A percentile compares a stretch with the other conserved stretches of the same genome.
Conservation (phyloP, 1,284 basidiomycete species). For the Inonotus obliquus region DNA sequence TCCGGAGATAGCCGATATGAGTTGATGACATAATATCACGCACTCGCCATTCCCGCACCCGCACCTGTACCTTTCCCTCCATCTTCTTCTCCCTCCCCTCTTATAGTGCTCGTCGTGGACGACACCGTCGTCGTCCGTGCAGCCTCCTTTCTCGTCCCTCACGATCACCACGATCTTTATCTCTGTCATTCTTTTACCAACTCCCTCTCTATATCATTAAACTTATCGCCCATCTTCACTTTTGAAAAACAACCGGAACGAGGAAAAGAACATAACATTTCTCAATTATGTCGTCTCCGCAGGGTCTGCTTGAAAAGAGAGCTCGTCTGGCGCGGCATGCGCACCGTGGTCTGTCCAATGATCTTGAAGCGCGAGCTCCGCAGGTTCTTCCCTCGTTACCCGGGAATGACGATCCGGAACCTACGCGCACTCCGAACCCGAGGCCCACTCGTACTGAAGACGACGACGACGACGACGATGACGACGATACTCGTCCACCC, state of each 20-base stretch:
- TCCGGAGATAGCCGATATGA: neutral
- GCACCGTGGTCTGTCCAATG: constrained; percentile 4
- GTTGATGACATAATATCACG: neutral
- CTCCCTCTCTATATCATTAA: neutral
- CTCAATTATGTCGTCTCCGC: neutral
- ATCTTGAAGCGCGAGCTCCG: neutral
- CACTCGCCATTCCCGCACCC: neutral
- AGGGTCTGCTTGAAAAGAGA: neutral
- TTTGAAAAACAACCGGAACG: neutral
- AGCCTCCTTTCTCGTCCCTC: neutral
- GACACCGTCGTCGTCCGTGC: neutral
- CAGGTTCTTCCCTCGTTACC: neutral
- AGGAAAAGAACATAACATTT: neutral
- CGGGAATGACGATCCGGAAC: neutral
- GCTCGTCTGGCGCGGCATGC: constrained; percentile 8
- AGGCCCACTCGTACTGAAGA: neutral
- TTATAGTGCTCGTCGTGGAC: neutral
- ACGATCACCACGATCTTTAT: constrained; percentile 10
- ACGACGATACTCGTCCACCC: neutral
- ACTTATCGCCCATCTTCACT: neutral
- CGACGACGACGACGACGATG: neutral
- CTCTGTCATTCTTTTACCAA: constrained; percentile 10
- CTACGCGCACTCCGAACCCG: neutral
- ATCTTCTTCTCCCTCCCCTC: neutral
- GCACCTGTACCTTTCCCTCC: neutral